A percentile compares a stretch with the other conserved stretches of the same genome.
These are phyloP conservation scores for Neoboletus subvelutipes DNA, from an alignment of 768 basidiomycete species.

Conservation along the genomic window DNA sequence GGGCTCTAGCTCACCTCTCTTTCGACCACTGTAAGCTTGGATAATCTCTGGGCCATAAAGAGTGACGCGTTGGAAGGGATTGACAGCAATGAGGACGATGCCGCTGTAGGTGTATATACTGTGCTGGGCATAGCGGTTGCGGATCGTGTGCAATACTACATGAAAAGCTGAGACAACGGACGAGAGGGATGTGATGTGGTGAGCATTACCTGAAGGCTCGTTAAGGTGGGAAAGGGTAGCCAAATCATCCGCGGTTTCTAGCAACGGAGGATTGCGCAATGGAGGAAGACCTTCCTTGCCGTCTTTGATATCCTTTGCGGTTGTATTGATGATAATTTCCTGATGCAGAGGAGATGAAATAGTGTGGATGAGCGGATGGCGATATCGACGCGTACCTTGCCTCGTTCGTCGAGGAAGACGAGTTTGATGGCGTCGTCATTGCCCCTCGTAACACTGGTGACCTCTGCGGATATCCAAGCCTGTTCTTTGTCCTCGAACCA, in stretches of 20 bases:
- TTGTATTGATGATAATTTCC: constrained; percentile 81
- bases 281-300: constrained; percentile 83
- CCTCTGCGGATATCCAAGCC: constrained; percentile 92
- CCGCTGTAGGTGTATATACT: constrained; percentile 99
- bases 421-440: constrained; percentile 78
- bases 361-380: constrained; percentile 1
- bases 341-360: constrained; percentile 28
- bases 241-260: constrained; percentile 97
- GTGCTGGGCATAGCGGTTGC: constrained; percentile 94
- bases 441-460: constrained; percentile 60
- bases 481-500: constrained; percentile 95
- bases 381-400: constrained; percentile 60
- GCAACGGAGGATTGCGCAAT: constrained; percentile 90
- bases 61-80: constrained; percentile 96
- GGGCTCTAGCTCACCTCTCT: constrained; percentile 93
- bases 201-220: constrained; percentile 83
- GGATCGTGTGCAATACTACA: constrained; percentile 92
- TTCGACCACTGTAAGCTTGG: constrained; percentile 90
- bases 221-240: constrained; percentile 97
- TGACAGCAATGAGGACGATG: constrained; percentile 97
- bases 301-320: constrained; percentile 75
- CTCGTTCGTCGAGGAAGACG: constrained; percentile 85
- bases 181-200: background rate
- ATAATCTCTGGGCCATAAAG: constrained; percentile 97
- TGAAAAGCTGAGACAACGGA: background rate